Conservation (phyloP, 352 stramenopile species). For the Thraustochytrium sp. region DNA sequence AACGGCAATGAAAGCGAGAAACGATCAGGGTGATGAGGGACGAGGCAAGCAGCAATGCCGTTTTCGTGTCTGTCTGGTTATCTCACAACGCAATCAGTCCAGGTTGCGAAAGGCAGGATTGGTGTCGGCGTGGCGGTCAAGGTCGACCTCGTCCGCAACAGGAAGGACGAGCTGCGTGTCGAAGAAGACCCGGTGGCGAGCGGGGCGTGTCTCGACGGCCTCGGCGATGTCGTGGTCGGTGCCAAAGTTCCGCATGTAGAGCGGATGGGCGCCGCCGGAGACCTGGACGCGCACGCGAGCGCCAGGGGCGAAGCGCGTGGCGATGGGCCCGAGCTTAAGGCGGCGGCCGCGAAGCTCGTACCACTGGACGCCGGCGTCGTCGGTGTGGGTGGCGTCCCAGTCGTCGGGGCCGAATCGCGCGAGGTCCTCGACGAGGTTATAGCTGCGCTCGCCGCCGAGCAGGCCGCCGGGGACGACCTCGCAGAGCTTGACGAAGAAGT, state of each 20-base stretch:
- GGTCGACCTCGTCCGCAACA: not conserved
- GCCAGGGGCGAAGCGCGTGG: not conserved
- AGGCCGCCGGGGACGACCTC: not conserved
- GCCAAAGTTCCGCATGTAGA: conserved; percentile 40
- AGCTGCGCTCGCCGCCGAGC: not conserved
- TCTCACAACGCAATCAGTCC: too few species aligned
- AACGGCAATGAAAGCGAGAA: too few species aligned
- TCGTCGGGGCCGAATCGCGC: not conserved
- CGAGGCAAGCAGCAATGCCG: too few species aligned
- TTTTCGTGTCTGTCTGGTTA: too few species aligned
- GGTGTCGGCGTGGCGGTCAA: not conserved
- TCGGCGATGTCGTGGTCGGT: conserved; percentile 26
- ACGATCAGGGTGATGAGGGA: too few species aligned
- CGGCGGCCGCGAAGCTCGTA: not conserved
- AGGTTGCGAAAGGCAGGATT: conserved; percentile 11
- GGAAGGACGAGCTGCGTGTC: conserved; percentile 15
- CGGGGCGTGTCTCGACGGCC: not conserved
- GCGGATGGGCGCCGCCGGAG: not conserved
- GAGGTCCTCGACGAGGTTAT: conserved; percentile 33
- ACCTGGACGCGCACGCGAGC: conserved; percentile 9
- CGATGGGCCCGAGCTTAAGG: conserved; percentile 22
- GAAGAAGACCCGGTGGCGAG: conserved; percentile 10
- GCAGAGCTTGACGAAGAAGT: conserved; percentile 37
- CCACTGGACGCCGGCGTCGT: not conserved
- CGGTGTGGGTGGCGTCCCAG: not conserved